Evolutionary conservation across 179 eudicot genomes (phyloP).

Genomic region (Beta macrorhiza): DNA sequence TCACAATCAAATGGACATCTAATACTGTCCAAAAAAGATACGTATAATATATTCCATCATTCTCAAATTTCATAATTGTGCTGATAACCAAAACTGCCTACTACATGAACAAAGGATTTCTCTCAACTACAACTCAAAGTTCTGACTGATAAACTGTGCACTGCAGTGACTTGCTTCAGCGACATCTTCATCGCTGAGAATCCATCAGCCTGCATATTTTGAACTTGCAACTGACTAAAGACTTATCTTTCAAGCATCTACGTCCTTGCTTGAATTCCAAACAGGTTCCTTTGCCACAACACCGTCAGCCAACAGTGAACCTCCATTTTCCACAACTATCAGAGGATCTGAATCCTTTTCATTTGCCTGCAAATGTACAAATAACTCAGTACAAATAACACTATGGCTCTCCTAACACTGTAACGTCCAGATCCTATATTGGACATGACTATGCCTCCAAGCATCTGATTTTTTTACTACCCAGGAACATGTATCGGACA

Average conservation of each 20-base stretch:
- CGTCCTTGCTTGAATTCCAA: conserved; percentile 47
- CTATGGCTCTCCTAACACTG: neutral
- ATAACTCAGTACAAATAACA: neutral
- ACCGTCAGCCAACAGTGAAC: conserved; percentile 27
- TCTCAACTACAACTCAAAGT: conserved; percentile 1
- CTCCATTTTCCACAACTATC: conserved; percentile 45
- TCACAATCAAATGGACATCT: neutral
- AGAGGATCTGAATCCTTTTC: conserved; percentile 54
- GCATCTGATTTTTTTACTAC: too few species aligned
- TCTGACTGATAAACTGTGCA: conserved; percentile 14
- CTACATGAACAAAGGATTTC: neutral
- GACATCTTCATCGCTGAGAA: conserved; percentile 34
- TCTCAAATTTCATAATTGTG: conserved; percentile 3
- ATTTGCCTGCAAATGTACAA: conserved; percentile 34
- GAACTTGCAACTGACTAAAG: neutral
- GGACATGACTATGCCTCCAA: too few species aligned
- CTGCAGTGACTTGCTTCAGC: conserved; percentile 26
- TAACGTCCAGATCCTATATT: too few species aligned
- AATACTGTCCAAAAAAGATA: neutral
- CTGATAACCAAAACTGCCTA: conserved; percentile 21
- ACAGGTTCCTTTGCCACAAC: conserved; percentile 34
- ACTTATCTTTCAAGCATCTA: conserved; percentile 34
- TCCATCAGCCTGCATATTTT: conserved; percentile 13
- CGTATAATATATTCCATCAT: neutral
- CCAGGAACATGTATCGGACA: too few species aligned